phyloP scores from a whole-genome alignment of 1,284 basidiomycete species.

The Microbotryum scabiosae region DNA sequence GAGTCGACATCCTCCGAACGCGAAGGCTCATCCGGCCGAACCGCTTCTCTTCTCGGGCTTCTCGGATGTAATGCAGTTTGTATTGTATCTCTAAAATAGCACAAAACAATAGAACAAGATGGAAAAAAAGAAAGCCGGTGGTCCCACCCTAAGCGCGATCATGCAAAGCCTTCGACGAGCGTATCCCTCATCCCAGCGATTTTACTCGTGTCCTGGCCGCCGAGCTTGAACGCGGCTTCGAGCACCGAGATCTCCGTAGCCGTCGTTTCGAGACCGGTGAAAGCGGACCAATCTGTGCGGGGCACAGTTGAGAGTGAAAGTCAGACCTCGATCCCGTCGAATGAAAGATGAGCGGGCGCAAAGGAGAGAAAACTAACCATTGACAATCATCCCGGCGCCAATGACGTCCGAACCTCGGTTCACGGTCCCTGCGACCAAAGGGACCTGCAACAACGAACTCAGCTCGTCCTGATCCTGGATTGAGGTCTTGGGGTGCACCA shows the following conservation, averaged over 20 bases:
- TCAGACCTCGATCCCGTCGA: too few species aligned
- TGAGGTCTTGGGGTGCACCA: constrained; percentile 96
- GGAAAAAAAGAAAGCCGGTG: too few species aligned
- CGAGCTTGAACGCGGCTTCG: constrained; percentile 76
- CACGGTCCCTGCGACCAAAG: constrained; percentile 92
- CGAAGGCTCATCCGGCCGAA: too few species aligned
- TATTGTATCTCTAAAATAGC: too few species aligned
- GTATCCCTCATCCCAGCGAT: constrained; percentile 35
- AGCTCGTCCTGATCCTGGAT: constrained; percentile 96
- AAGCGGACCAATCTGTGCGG: constrained; percentile 80
- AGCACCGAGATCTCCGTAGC: constrained; percentile 98
- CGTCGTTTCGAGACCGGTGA: constrained; percentile 91
- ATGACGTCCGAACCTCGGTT: constrained; percentile 97
- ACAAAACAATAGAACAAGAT: too few species aligned
- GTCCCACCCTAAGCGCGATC: neutral
- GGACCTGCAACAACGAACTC: constrained; percentile 86
- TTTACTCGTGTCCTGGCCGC: constrained; percentile 28
- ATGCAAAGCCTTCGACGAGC: constrained; percentile 33
- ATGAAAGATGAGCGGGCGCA: neutral
- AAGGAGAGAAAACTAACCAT: constrained; percentile 40
- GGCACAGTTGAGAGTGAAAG: neutral
- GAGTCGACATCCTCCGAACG: too few species aligned
- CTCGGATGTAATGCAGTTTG: too few species aligned
- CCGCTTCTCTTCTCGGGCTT: too few species aligned
- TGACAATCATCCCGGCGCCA: constrained; percentile 94